Percentiles rank a stretch among this genome's conserved stretches.
Conservation (phyloP, 2,329 filamentous ascomycete genomes). For the Bimuria novae-zelandiae region DNA sequence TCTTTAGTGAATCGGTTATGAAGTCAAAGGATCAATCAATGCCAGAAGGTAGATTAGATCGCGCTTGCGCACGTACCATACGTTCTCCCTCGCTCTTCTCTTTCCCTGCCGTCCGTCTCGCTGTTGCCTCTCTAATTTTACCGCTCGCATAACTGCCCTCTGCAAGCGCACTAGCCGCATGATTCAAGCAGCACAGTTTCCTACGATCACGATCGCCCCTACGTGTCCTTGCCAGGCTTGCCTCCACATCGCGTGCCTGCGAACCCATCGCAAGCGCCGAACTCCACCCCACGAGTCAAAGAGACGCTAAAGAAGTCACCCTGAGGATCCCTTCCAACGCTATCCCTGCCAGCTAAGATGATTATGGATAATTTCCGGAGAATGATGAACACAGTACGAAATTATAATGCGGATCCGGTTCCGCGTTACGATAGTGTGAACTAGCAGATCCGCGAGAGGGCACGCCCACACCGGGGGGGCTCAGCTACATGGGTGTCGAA, state of each 20-base stretch:
- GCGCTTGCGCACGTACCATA: too few relatives aligned
- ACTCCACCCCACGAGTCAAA: constrained; percentile 1
- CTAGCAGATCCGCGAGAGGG: too few relatives aligned
- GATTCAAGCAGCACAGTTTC: background rate
- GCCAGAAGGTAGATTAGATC: too few relatives aligned
- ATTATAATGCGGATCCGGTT: constrained; percentile 1
- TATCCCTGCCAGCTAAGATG: background rate
- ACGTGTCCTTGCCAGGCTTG: too few relatives aligned
- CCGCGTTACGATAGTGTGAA: background rate
- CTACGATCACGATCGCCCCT: background rate
- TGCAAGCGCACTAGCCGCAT: background rate
- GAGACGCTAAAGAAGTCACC: background rate
- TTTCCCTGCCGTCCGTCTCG: too few relatives aligned
- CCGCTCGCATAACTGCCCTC: background rate
- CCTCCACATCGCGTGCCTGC: constrained; percentile 6
- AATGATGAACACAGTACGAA: background rate
- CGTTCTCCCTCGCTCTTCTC: too few relatives aligned
- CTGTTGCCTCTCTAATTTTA: background rate
- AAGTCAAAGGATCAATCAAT: too few relatives aligned
- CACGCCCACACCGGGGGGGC: too few relatives aligned
- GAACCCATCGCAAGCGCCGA: constrained; percentile 7
- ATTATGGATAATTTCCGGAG: constrained; percentile 1
- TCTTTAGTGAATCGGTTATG: too few relatives aligned
- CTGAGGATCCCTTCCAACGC: background rate
- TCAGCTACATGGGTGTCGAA: too few relatives aligned